Conservation (phyloP, 1,139 yeast genomes). For the Debaryomyces sp. region DNA sequence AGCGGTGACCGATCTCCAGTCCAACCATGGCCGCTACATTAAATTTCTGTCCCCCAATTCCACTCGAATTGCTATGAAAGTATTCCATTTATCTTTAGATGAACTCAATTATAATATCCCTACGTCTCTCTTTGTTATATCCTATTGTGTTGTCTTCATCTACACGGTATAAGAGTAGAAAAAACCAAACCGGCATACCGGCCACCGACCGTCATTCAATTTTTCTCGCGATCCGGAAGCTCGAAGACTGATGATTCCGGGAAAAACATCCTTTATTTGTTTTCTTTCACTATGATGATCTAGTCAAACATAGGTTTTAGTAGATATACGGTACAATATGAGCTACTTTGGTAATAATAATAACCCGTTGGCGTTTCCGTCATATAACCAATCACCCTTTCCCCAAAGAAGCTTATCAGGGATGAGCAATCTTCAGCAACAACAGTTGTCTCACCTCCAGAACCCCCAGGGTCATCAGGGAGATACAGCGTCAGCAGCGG, state of each 20-base stretch:
- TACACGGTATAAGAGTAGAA: not conserved
- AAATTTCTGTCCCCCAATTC: not conserved
- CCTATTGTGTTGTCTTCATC: not conserved
- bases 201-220: conserved; percentile 4
- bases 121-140: not conserved
- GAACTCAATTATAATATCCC: not conserved
- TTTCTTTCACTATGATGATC: not conserved
- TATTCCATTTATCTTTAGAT: not conserved
- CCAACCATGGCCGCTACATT: not conserved
- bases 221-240: conserved; percentile 1
- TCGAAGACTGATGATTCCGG: conserved; percentile 3
- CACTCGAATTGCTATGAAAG: not conserved
- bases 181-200: not conserved
- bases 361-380: conserved; percentile 25
- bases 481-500: conserved; percentile 17
- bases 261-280: conserved; percentile 4
- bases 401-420: conserved; percentile 16
- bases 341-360: conserved; percentile 19
- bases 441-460: conserved; percentile 12
- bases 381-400: conserved; percentile 21
- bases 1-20: conserved; percentile 2
- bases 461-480: conserved; percentile 9
- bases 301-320: not conserved
- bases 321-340: conserved; percentile 15
- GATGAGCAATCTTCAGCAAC: conserved; percentile 16